Base-by-base conservation (phyloP, 257 asterid species). In the Gentiana straminea region DNA sequence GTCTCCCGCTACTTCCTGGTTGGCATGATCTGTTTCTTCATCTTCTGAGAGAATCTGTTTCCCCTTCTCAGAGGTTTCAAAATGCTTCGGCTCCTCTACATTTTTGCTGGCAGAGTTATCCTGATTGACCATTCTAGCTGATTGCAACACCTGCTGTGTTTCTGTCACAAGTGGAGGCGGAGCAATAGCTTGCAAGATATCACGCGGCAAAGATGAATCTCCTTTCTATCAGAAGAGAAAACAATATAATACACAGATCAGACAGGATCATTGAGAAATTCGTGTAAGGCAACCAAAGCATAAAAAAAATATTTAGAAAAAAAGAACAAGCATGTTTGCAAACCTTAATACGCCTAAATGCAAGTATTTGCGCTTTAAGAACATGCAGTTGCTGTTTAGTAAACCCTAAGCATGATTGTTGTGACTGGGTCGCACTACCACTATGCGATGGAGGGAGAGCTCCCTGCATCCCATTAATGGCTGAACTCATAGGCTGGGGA, bases 341-440 rank as follows among this genome's bases (percentile, higher is more conserved):
- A 64, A 92, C 99, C 99, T 92, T 92, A 46, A 92, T 61, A 62
- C 99, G 95, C 79, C 97, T 83, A 75, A 92, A 92, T 53, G 97
- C 97, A 64, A 89, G 97, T 77, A 92, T 92, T 66, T 92, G 99
- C 44, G 97, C 99, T 75, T 92, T 92, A 63, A 92, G 95, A 67
- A 83, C 97, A 66, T 86, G 97, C 54, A 82, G 73, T 71, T 92
- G 99, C 77, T 92, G 95, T 73, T 89, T 92, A 53, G 94, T 81
- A 70, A 92, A 92, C 55, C 97, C 96, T 59, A 64, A 59, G 64
- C 63, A 74, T 7, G 73, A 76, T 50, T 81, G 86, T 55, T 66
- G 81, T 64, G 55, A 69, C 52, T 74, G 86, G 32, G 79, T 60
- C 63, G 55, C 48, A 53, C 63, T 50, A 49, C 75, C 87, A 54